Conservation (phyloP, 2,329 filamentous ascomycete species). For the Neofusicoccum cordaticola region DNA sequence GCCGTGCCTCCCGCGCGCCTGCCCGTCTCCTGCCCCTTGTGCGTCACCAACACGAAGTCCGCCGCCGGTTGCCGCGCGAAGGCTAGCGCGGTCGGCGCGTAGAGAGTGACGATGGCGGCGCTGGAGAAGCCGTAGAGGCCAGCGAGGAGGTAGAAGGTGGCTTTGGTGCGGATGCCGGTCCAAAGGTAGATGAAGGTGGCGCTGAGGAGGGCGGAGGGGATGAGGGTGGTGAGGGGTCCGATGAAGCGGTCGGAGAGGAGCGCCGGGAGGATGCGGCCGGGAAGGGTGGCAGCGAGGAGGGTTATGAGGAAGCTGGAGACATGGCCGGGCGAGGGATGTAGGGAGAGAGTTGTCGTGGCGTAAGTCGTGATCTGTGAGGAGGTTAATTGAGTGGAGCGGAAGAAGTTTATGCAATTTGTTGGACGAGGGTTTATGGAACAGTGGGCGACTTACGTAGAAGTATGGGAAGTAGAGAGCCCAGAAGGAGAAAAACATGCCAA, state of each 20-base stretch:
- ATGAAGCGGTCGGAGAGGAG: neutral
- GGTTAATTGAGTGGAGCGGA: neutral
- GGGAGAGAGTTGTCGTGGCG: neutral
- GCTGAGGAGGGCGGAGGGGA: neutral
- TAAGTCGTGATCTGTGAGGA: neutral
- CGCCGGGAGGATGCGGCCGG: neutral
- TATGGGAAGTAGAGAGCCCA: conserved; percentile 21
- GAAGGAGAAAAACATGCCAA: conserved; percentile 14
- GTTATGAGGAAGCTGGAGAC: neutral
- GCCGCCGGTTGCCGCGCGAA: neutral
- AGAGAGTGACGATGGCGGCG: neutral
- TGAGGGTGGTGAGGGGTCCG: neutral
- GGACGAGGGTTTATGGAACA: too few relatives aligned
- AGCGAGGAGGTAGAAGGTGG: neutral
- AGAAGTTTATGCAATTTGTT: too few relatives aligned
- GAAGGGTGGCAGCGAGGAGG: neutral
- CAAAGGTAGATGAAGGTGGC: neutral
- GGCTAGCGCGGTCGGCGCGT: neutral
- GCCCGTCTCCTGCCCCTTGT: neutral
- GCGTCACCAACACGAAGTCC: neutral
- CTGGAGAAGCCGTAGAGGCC: conserved; percentile 18
- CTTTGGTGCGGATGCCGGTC: neutral
- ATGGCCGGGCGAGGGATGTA: neutral
- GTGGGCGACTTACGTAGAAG: conserved; percentile 22
- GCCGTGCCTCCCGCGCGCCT: neutral